Evolutionary conservation across 73 alveolate genomes (phyloP).

Genomic region (Halteria grandinella): DNA sequence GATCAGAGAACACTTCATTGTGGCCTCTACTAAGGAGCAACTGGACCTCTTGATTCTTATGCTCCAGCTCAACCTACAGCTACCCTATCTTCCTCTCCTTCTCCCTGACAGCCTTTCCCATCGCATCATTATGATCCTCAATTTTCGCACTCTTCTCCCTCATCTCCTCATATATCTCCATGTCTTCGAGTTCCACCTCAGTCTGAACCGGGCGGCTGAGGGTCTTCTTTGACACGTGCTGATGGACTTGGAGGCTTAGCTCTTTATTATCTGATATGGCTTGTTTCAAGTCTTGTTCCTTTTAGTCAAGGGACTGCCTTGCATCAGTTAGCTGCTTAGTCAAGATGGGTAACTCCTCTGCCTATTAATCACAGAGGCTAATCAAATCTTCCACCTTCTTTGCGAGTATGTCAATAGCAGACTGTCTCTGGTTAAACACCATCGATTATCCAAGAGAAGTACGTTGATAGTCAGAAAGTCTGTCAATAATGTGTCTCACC

Average conservation of each 20-base stretch:
- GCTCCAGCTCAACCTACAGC: conserved; percentile 5
- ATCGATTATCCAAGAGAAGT: too few relatives aligned
- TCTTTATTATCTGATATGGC: conserved; percentile 39
- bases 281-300: not conserved
- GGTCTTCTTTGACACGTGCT: not conserved
- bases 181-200: conserved; percentile 23
- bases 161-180: conserved; percentile 23
- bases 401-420: too few relatives aligned
- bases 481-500: not conserved
- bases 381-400: conserved; percentile 8
- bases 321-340: not conserved
- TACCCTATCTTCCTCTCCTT: not conserved
- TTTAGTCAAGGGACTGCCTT: not conserved
- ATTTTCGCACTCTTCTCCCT: conserved; percentile 8
- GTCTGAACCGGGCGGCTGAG: not conserved
- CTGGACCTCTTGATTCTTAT: not conserved
- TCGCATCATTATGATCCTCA: conserved; percentile 4
- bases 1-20: too few relatives aligned
- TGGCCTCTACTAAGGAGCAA: conserved; percentile 29
- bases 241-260: not conserved
- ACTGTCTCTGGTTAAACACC: too few relatives aligned
- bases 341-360: not conserved
- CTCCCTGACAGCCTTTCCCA: not conserved
- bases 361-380: not conserved
- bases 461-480: too few relatives aligned